Percentiles rank a stretch among this genome's conserved stretches.
Evolutionary conservation across 768 basidiomycete genomes (phyloP).

Genomic region (Grammothele lineata): DNA sequence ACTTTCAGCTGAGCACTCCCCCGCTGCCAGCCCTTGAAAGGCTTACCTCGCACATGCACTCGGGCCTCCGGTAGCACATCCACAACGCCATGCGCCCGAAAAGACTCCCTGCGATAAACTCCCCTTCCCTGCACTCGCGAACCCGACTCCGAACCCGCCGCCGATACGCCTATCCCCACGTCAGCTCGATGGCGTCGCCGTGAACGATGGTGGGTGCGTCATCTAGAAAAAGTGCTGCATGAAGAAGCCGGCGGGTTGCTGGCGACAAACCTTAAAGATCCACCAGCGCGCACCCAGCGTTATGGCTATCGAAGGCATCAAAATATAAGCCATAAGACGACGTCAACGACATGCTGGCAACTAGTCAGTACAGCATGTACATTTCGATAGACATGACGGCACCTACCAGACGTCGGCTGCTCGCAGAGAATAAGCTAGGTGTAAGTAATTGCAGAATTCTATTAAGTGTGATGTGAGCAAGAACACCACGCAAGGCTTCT

Average conservation of each 20-base stretch:
- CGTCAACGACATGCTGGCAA: slow-evolving; percentile 1
- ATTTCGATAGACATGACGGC: slow-evolving; percentile 99
- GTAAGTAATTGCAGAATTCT: slow-evolving; percentile 98
- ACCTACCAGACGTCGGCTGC: slow-evolving; percentile 97
- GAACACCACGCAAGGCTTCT: background rate
- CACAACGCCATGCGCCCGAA: no score
- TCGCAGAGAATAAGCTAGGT: slow-evolving; percentile 89
- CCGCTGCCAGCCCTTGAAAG: no score
- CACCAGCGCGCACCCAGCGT: slow-evolving; percentile 71
- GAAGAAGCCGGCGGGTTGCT: slow-evolving; percentile 81
- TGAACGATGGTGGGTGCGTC: no score
- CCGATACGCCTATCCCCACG: no score
- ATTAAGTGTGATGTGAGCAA: background rate
- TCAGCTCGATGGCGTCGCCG: no score
- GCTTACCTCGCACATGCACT: no score
- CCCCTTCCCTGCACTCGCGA: no score
- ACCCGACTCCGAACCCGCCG: no score
- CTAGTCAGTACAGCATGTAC: slow-evolving; percentile 38
- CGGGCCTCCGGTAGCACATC: no score
- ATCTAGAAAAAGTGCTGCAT: slow-evolving; percentile 87
- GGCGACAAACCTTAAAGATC: slow-evolving; percentile 79
- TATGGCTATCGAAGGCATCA: slow-evolving; percentile 96
- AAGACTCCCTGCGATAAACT: no score
- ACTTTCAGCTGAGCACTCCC: no score
- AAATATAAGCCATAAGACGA: slow-evolving; percentile 81